phyloP scores from a whole-genome alignment of 2,329 filamentous ascomycete species.

The Periglandula ipomoeae region DNA sequence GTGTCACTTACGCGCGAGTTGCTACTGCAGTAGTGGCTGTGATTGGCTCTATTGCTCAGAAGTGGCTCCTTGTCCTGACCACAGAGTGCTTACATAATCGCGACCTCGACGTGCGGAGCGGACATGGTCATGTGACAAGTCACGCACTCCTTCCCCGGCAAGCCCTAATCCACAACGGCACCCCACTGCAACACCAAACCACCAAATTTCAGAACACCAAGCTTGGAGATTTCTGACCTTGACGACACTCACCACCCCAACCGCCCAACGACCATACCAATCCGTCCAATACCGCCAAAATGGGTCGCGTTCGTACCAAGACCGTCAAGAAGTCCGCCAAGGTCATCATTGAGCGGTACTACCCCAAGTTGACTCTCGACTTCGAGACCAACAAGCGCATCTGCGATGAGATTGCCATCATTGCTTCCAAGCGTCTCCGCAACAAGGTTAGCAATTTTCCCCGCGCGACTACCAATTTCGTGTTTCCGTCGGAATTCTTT shows the following conservation, averaged over 20 bases:
- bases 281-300: conserved; percentile 46
- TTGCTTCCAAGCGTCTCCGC: conserved; percentile 95
- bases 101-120: too few relatives aligned
- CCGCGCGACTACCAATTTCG: background rate
- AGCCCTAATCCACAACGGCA: conserved; percentile 22
- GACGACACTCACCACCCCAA: conserved; percentile 1
- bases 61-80: background rate
- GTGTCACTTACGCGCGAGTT: too few relatives aligned
- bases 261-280: conserved; percentile 24
- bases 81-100: too few relatives aligned
- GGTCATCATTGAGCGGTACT: conserved; percentile 99
- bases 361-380: conserved; percentile 96
- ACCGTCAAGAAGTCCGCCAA: conserved; percentile 78
- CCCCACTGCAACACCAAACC: conserved; percentile 16
- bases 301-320: conserved; percentile 64
- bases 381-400: conserved; percentile 99
- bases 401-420: conserved; percentile 99
- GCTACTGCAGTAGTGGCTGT: too few relatives aligned
- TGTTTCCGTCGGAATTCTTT: background rate
- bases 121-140: conserved; percentile 19
- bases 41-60: background rate
- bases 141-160: conserved; percentile 8
- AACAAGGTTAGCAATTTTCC: conserved; percentile 70
- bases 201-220: conserved; percentile 17
- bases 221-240: conserved; percentile 10